Evolutionary conservation across 345 rosid genomes (phyloP).

Genomic region (Murraya paniculata): DNA sequence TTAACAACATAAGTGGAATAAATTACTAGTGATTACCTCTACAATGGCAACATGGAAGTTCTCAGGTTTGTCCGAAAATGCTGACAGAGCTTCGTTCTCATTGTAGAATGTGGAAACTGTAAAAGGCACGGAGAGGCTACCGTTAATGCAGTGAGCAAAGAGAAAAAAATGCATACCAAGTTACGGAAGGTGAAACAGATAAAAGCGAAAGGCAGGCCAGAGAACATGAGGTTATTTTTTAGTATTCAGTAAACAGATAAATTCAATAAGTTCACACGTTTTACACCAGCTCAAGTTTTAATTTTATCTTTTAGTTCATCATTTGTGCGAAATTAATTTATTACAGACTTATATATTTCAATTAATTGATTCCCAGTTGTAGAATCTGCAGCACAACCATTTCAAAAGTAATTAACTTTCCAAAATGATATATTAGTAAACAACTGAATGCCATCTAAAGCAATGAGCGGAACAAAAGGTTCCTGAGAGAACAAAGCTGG

Average conservation of each 20-base stretch:
- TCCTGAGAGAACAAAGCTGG: constrained; percentile 12
- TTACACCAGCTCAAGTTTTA: neutral
- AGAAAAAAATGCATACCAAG: constrained; percentile 13
- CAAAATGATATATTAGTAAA: constrained; percentile 7
- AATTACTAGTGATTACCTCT: constrained; percentile 47
- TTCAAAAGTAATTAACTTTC: constrained; percentile 1
- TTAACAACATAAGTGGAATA: neutral
- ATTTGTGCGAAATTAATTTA: neutral
- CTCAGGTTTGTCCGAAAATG: constrained; percentile 54
- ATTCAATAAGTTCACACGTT: neutral
- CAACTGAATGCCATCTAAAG: constrained; percentile 10
- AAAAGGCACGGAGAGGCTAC: constrained; percentile 12
- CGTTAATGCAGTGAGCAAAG: neutral
- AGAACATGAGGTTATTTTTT: neutral
- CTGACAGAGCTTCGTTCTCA: constrained; percentile 71
- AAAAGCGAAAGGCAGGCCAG: neutral
- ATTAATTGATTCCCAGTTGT: constrained; percentile 11
- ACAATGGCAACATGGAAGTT: constrained; percentile 85
- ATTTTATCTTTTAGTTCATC: neutral
- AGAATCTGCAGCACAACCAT: neutral
- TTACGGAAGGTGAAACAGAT: constrained; percentile 21
- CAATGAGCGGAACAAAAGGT: constrained; percentile 7
- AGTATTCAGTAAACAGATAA: neutral
- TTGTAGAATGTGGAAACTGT: constrained; percentile 72
- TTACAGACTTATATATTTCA: constrained; percentile 1